A percentile compares a stretch with the other conserved stretches of the same genome.
phyloP scores from a whole-genome alignment of 2,329 filamentous ascomycete species.

The Penicillium olsonii region DNA sequence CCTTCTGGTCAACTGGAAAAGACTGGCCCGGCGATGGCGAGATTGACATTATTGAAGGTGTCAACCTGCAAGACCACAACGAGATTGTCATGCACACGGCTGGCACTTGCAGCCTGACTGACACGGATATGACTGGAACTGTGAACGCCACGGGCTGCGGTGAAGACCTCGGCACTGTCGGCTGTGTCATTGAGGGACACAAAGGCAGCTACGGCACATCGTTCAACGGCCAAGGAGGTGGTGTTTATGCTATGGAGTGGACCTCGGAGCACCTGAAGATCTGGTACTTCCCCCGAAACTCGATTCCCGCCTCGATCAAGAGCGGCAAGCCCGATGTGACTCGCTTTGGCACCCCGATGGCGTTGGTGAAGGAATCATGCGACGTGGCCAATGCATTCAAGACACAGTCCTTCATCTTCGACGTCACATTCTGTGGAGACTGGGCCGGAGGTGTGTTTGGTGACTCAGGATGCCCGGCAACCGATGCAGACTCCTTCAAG shows the following conservation, averaged over 20 bases:
- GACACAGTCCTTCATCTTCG: conserved; percentile 48
- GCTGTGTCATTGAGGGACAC: conserved; percentile 44
- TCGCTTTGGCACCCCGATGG: conserved; percentile 50
- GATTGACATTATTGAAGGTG: conserved; percentile 56
- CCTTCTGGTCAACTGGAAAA: conserved; percentile 48
- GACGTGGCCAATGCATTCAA: conserved; percentile 44
- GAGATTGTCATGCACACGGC: conserved; percentile 54
- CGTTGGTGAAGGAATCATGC: conserved; percentile 46
- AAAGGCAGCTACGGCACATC: conserved; percentile 51
- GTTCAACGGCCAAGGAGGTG: conserved; percentile 55
- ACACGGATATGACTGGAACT: conserved; percentile 52
- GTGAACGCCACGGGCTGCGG: conserved; percentile 53
- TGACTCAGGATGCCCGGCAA: conserved; percentile 59
- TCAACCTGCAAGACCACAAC: conserved; percentile 48
- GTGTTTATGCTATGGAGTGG: conserved; percentile 54
- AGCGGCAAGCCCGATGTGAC: conserved; percentile 46
- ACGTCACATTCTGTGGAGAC: conserved; percentile 58
- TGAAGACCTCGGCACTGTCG: conserved; percentile 39
- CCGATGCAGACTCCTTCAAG: conserved; percentile 59
- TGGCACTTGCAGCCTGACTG: conserved; percentile 44
- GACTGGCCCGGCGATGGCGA: conserved; percentile 48
- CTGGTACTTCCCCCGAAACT: conserved; percentile 53
- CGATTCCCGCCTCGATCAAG: conserved; percentile 49
- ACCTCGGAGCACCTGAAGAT: conserved; percentile 49
- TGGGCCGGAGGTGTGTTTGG: conserved; percentile 54